These are phyloP conservation scores for Trichopus zeylanicus DNA, from an alignment of 116 monocot species.

Conservation along the genomic window DNA sequence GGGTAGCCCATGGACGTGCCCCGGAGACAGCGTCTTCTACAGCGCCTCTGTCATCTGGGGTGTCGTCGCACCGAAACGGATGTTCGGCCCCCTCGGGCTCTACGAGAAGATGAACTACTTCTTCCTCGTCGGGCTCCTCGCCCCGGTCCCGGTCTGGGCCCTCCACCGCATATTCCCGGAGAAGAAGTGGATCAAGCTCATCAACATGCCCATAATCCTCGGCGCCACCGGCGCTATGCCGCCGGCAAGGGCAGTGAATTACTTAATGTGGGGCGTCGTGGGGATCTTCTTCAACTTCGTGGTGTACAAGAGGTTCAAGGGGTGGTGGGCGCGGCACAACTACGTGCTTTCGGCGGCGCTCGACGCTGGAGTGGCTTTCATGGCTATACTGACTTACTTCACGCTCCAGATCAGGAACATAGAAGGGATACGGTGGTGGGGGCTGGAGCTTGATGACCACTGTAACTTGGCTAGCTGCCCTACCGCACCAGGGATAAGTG, in stretches of 20 bases:
- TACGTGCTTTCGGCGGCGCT: slow-evolving; percentile 38
- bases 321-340: slow-evolving; percentile 39
- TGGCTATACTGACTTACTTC: slow-evolving; percentile 17
- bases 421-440: slow-evolving; percentile 25
- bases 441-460: slow-evolving; percentile 9
- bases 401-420: slow-evolving; percentile 15
- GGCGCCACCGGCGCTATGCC: slow-evolving; percentile 31
- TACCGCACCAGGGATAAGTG: neutral
- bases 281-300: slow-evolving; percentile 30
- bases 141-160: slow-evolving; percentile 39
- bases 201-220: slow-evolving; percentile 42
- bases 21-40: slow-evolving; percentile 43
- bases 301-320: slow-evolving; percentile 19
- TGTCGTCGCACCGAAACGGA: slow-evolving; percentile 27
- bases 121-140: slow-evolving; percentile 28
- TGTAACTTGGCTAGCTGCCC: slow-evolving; percentile 31
- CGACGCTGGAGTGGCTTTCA: slow-evolving; percentile 46
- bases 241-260: slow-evolving; percentile 31
- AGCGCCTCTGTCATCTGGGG: slow-evolving; percentile 46
- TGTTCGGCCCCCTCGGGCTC: slow-evolving; percentile 38
- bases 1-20: slow-evolving; percentile 41
- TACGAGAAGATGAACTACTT: slow-evolving; percentile 29
- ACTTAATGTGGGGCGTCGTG: slow-evolving; percentile 27
- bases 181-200: slow-evolving; percentile 30
- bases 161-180: slow-evolving; percentile 21